Base-by-base conservation (phyloP, 768 basidiomycete species). In the Leucocoprinus birnbaumii region DNA sequence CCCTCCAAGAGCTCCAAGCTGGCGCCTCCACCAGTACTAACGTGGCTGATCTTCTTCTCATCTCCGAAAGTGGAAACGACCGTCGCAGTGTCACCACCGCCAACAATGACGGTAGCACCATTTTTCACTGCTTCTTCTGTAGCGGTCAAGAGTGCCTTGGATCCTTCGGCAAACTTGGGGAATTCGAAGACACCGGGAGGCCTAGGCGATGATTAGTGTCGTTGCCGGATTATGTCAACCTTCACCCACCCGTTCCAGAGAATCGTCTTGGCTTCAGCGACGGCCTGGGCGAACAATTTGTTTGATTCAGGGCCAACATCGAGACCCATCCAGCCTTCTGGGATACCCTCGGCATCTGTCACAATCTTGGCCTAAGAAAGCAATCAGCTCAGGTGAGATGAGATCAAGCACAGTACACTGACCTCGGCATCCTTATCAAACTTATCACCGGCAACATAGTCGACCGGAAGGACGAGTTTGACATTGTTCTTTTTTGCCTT, bases 111-210 rank as follows among this genome's bases (percentile, higher is more conserved):
- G 6, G 87, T 90, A 9, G 93, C 78, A 22, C 95, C 95, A 21
- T 85, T 83, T 67, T 85, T 69, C 48, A 93, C 92, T 24, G 95
- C 95, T 63, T 93, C 86, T 63, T 96, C 82, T 64, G 83, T 85
- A 26, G 91, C 93, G 47, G 92, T 84, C 22, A 98, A 85, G 41
- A 97, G 84, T 10, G 85, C 71, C 66, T 84, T 82, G 3, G 95
- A 97, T 40, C 95, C 95, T 34, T 74, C 76, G 0, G 94, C 88
- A 64, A 99, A 99, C 18, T 84, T 84, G 37, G 91, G 84, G 79
- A 97, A 96, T 71, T 99, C 96, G 70, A 99, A 99, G 37, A 99
- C 96, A 62, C 96, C 96, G 34, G 95, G 89, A 40, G 97, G 96
- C 35, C 96, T 98, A 66, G 9, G 50, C 16, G 51, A 26, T 16